Base-by-base conservation (phyloP, 2,329 filamentous ascomycete genomes). In the Colletotrichum musicola region DNA sequence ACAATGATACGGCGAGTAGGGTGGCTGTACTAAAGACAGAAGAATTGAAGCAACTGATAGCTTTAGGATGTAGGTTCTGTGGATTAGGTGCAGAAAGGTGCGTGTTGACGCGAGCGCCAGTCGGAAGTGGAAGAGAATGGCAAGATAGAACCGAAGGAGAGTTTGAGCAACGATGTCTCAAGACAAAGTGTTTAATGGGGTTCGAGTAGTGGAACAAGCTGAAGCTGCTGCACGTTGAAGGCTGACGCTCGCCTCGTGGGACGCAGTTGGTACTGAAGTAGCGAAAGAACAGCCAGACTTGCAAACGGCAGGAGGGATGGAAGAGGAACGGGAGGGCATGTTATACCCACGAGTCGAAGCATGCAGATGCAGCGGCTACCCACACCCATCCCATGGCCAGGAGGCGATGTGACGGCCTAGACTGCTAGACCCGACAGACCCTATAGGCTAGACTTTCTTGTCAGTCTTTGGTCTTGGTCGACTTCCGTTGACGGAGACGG, bases 401-500 rank as follows among this genome's bases (percentile, higher is more conserved):
- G 46, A 42, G 61, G 20, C 50, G 38, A 44, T 30, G 59, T 55
- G 38, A 38, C 27, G 27, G 60, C n/a, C 18, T 42, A 27, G 12
- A 60, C 22, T 25, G 25, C 35, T 9, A 55, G 40, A 58, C 22
- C n/a, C 42, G 55, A 54, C 55, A 40, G 61, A 59, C 47, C 50
- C 40, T 6, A 20, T 16, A 12, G 60, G 42, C 49, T 51, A 49
- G 49, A 55, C 65, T 50, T 42, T 13, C 30, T 55, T 55, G 40
- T 55, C 42, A 20, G 44, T 13, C 54, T 44, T 64, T 58, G 46
- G 42, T 25, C n/a, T 35, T 35, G 60, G 44, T 6, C 16, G 46
- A 54, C 20, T 55, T 55, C 65, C 30, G 44, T 64, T 55, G 65
- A 68, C 65, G 54, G 54, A 68, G 61, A 59, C 54, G 54, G 61